phyloP scores from a whole-genome alignment of 2,329 filamentous ascomycete species.

The Phialophora chinensis region DNA sequence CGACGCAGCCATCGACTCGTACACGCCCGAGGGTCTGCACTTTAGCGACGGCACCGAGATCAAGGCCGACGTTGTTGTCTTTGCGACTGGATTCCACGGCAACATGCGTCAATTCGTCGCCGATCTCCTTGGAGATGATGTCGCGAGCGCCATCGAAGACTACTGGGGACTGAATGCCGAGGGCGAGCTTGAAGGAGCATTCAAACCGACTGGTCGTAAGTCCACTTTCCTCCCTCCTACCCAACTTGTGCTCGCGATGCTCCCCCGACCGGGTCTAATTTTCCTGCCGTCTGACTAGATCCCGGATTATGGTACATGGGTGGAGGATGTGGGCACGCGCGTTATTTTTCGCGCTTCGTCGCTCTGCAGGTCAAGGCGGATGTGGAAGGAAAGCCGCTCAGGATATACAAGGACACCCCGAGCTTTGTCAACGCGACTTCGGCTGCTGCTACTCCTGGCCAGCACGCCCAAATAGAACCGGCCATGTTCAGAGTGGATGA shows the following conservation, averaged over 20 bases:
- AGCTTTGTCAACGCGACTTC: too few relatives aligned
- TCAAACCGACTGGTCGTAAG: slow-evolving; percentile 48
- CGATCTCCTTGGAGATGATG: slow-evolving; percentile 47
- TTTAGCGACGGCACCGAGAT: slow-evolving; percentile 51
- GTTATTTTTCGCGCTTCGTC: slow-evolving; percentile 51
- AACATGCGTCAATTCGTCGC: slow-evolving; percentile 50
- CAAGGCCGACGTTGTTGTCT: slow-evolving; percentile 54
- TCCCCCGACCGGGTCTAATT: too few relatives aligned
- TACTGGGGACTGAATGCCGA: slow-evolving; percentile 55
- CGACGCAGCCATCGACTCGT: slow-evolving; percentile 44
- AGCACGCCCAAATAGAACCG: too few relatives aligned
- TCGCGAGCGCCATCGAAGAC: slow-evolving; percentile 50
- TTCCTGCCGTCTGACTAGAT: slow-evolving; percentile 30
- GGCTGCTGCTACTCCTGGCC: too few relatives aligned
- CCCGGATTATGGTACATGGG: slow-evolving; percentile 52
- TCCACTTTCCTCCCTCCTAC: too few relatives aligned
- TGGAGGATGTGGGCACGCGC: slow-evolving; percentile 48
- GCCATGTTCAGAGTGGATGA: too few relatives aligned
- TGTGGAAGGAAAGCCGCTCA: too few relatives aligned
- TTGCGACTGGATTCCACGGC: slow-evolving; percentile 53
- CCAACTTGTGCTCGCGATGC: too few relatives aligned
- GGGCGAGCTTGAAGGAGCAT: slow-evolving; percentile 54
- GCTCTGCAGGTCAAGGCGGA: slow-evolving; percentile 55
- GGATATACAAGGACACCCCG: too few relatives aligned
- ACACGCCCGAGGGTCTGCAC: slow-evolving; percentile 49